phyloP scores from a whole-genome alignment of 2,329 filamentous ascomycete species.

The Aspergillus sp. region DNA sequence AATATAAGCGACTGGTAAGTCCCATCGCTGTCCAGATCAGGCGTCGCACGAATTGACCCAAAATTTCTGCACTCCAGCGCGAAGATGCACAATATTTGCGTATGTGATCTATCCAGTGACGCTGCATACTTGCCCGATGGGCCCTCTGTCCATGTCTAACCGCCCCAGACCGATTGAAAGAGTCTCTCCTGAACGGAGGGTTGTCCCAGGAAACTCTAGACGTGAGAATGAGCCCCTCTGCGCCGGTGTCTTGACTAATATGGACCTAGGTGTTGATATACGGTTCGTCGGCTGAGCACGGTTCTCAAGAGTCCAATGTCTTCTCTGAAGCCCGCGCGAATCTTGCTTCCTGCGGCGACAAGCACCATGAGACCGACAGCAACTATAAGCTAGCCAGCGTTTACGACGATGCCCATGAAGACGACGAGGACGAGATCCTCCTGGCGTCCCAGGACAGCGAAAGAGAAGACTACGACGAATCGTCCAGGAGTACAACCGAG shows the following conservation, averaged over 20 bases:
- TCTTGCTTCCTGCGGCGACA: not conserved
- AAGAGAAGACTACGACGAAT: constrained; percentile 22
- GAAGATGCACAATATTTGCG: constrained; percentile 14
- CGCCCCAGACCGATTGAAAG: constrained; percentile 46
- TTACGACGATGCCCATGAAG: constrained; percentile 8
- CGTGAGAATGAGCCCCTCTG: constrained; percentile 24
- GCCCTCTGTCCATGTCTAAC: constrained; percentile 3
- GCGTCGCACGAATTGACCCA: not conserved
- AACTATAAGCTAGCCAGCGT: constrained; percentile 1
- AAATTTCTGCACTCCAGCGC: constrained; percentile 11
- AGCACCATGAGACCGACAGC: not conserved
- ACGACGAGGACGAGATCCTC: constrained; percentile 21
- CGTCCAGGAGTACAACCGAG: constrained; percentile 15
- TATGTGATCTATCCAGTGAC: constrained; percentile 6
- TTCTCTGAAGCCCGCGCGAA: not conserved
- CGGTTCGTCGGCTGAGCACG: constrained; percentile 2
- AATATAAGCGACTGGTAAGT: constrained; percentile 60
- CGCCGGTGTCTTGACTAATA: not conserved
- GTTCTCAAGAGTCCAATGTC: not conserved
- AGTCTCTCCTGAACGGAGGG: constrained; percentile 50
- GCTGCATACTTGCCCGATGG: not conserved
- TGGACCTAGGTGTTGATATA: constrained; percentile 19
- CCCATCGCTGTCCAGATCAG: not conserved
- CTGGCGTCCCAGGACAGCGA: constrained; percentile 21
- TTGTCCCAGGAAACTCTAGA: constrained; percentile 50